Evolutionary conservation across 2,329 filamentous ascomycete species (phyloP), one percentile per base, ranked within the genome.

Genomic region (Cladosporium sp.): DNA sequence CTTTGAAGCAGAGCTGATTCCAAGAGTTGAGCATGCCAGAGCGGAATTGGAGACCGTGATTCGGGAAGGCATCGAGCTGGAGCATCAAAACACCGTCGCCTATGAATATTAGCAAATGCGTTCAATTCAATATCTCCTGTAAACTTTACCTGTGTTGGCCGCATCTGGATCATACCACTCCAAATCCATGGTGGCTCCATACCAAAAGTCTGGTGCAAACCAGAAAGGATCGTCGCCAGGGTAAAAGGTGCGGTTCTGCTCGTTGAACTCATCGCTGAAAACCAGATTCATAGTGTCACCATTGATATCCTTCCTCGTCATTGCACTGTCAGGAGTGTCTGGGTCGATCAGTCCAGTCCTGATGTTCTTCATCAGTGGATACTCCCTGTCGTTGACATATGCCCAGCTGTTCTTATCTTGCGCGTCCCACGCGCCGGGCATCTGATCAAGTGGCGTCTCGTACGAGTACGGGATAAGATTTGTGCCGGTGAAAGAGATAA

Each of bases 1-100:
- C 88, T 68, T 89, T 90, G 80, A 91, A 91, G 76, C 89, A 90
- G 64, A 91, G 75, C 74, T 90, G 86, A 75, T 91, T 91, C 89
- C 89, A 91, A 12, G 87, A 90, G 72, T 91, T 88, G 10, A 91
- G 70, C 89, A 91, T 91, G n/a, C 88, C 88, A 6, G 88, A 91
- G 60, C 89, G 84, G 73, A 88, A 91, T 67, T 89, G 83, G 26
- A 90, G 78, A 58, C 84, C 84, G 74, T 91, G 88, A 68, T 86
- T 91, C 68, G 85, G 77, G 74, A 88, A 90, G 7, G 84, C 81
- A 73, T 90, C 88, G 70, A 92, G 90, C 55, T 83, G 83, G 60
- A 92, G 79, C 72, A 89, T 85, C 47, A 91, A 80, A 1, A 84
- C 84, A 30, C 89, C 89, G 69, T 88, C 82, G 51, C 80, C 82